A percentile compares a stretch with the other conserved stretches of the same genome.
These are phyloP conservation scores for Diaporthe velutina DNA, from an alignment of 2,329 filamentous ascomycete genomes.

Conservation along the genomic window DNA sequence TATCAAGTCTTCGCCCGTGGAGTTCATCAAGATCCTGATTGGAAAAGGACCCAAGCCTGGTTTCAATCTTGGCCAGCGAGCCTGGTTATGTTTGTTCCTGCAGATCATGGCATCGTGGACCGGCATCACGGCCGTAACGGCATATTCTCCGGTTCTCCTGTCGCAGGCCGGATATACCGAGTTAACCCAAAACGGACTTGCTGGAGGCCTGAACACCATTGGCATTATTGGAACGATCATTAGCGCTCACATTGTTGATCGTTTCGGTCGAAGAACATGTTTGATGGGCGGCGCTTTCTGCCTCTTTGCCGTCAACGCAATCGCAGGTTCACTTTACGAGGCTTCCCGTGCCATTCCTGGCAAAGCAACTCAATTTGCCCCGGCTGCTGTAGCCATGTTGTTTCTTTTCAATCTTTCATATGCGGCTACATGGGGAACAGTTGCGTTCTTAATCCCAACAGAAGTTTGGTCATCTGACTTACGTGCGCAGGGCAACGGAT, in stretches of 20 bases:
- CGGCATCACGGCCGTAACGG: constrained; percentile 57
- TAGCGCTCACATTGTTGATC: constrained; percentile 63
- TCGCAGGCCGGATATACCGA: constrained; percentile 50
- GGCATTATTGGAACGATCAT: constrained; percentile 65
- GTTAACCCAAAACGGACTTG: constrained; percentile 59
- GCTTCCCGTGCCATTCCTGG: constrained; percentile 46
- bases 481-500: constrained; percentile 70
- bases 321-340: constrained; percentile 59
- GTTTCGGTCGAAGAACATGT: constrained; percentile 57
- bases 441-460: constrained; percentile 63
- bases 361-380: constrained; percentile 50
- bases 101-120: constrained; percentile 60
- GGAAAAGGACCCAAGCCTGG: constrained; percentile 48
- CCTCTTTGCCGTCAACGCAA: constrained; percentile 56
- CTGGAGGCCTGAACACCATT: constrained; percentile 64
- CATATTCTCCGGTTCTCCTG: constrained; percentile 52
- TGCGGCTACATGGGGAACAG: constrained; percentile 63
- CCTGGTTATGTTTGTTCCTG: constrained; percentile 54
- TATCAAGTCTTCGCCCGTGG: constrained; percentile 49
- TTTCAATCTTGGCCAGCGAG: constrained; percentile 55
- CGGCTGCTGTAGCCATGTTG: constrained; percentile 60
- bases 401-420: constrained; percentile 65
- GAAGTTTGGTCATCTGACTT: constrained; percentile 70
- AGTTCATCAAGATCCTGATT: neutral
- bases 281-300: constrained; percentile 54